phyloP scores from a whole-genome alignment of 2,329 filamentous ascomycete genomes.

The Cladophialophora psammophila region DNA sequence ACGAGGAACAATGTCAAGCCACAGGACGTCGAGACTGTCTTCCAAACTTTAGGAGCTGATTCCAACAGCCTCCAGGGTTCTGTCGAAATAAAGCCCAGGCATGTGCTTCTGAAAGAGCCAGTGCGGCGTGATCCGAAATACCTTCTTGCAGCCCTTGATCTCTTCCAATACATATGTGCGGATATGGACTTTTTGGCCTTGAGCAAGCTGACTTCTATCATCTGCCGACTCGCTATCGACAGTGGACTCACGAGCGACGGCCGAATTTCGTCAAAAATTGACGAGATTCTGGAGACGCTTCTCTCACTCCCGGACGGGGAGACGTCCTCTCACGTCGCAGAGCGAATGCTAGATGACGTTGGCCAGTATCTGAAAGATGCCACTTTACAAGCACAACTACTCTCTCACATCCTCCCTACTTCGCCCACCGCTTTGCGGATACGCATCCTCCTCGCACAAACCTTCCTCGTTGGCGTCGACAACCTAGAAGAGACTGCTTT shows the following conservation, averaged over 20 bases:
- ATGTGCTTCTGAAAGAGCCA: slow-evolving; percentile 23
- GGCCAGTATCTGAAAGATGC: slow-evolving; percentile 45
- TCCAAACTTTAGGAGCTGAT: slow-evolving; percentile 36
- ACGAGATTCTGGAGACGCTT: slow-evolving; percentile 31
- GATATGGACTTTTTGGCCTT: slow-evolving; percentile 39
- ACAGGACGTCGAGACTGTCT: slow-evolving; percentile 33
- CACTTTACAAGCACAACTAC: slow-evolving; percentile 50
- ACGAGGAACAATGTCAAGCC: slow-evolving; percentile 36
- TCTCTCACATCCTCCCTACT: slow-evolving; percentile 51
- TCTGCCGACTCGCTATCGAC: slow-evolving; percentile 38
- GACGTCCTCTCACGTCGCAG: slow-evolving; percentile 27
- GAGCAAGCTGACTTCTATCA: slow-evolving; percentile 36
- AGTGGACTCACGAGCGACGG: slow-evolving; percentile 35
- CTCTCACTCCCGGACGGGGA: slow-evolving; percentile 31
- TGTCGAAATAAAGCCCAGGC: slow-evolving; percentile 27
- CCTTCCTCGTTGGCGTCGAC: slow-evolving; percentile 37
- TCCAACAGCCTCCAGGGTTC: slow-evolving; percentile 28
- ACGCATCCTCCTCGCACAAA: slow-evolving; percentile 49
- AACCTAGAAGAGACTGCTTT: neutral
- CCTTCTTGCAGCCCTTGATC: slow-evolving; percentile 32
- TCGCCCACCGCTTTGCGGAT: slow-evolving; percentile 48
- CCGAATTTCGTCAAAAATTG: slow-evolving; percentile 29
- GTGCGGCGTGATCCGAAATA: slow-evolving; percentile 29
- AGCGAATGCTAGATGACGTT: slow-evolving; percentile 36
- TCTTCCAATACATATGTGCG: slow-evolving; percentile 31